Evolutionary conservation across 371 early-diverging fungal genomes (phyloP).

Genomic region (Syncephalastrum sp.): DNA sequence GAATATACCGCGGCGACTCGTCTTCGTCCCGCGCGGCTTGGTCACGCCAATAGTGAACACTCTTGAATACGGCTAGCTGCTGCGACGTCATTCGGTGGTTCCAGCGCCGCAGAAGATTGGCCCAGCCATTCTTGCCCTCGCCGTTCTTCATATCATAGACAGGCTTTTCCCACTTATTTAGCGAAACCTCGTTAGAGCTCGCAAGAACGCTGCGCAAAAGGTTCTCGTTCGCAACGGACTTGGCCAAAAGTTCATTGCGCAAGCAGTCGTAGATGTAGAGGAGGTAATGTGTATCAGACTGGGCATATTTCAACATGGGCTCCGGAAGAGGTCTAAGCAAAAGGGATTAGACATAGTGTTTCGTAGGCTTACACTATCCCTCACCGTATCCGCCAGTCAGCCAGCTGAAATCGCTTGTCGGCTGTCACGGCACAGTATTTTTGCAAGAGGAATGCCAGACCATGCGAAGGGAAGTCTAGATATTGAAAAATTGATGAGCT

Average conservation of each 20-base stretch:
- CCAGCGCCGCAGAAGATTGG: slow-evolving; percentile 62
- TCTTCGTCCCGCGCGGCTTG: slow-evolving; percentile 87
- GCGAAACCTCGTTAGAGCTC: slow-evolving; percentile 67
- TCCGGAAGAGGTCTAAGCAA: slow-evolving; percentile 76
- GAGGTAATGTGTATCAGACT: slow-evolving; percentile 94
- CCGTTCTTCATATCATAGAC: slow-evolving; percentile 78
- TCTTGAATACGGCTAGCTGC: slow-evolving; percentile 79
- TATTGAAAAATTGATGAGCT: background rate
- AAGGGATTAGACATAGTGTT: background rate
- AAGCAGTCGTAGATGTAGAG: slow-evolving; percentile 91
- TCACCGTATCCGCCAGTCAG: slow-evolving; percentile 95
- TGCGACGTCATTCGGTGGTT: slow-evolving; percentile 58
- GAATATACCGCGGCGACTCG: slow-evolving; percentile 85
- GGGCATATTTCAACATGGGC: slow-evolving; percentile 93
- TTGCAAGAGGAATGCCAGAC: slow-evolving; percentile 82
- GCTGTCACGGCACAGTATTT: slow-evolving; percentile 78
- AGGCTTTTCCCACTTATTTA: slow-evolving; percentile 75
- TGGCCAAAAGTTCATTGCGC: slow-evolving; percentile 75
- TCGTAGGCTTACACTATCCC: background rate
- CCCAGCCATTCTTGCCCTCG: slow-evolving; percentile 79
- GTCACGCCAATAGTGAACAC: slow-evolving; percentile 92
- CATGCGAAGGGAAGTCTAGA: slow-evolving; percentile 64
- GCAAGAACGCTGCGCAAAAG: slow-evolving; percentile 66
- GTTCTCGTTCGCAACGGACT: slow-evolving; percentile 60
- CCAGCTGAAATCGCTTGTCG: slow-evolving; percentile 93